Conservation (phyloP, 164 flowering plant species). For the Vitis rotundifolia region DNA sequence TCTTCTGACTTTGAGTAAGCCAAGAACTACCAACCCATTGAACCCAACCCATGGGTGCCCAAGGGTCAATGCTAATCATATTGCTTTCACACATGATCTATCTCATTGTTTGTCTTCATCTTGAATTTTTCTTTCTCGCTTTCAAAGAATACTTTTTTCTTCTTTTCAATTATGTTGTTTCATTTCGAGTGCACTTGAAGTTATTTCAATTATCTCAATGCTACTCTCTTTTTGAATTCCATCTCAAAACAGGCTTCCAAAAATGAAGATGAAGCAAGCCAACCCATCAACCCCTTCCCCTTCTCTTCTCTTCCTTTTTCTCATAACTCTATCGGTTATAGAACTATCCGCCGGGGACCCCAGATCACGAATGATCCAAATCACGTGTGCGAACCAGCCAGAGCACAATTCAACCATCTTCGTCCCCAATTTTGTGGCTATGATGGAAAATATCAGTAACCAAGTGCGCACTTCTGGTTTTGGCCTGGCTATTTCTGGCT, state of each 20-base stretch:
- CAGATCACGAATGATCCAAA: slow-evolving; percentile 48
- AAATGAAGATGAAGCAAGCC: slow-evolving; percentile 35
- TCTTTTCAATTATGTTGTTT: not conserved
- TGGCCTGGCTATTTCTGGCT: slow-evolving; percentile 56
- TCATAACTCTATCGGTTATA: slow-evolving; percentile 15
- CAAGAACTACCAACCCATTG: too few relatives aligned
- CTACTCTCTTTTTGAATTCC: too few relatives aligned
- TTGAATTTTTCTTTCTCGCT: slow-evolving; percentile 1
- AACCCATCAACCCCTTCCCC: not conserved
- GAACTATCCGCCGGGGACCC: slow-evolving; percentile 47
- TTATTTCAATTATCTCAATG: too few relatives aligned
- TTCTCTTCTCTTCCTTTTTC: slow-evolving; percentile 18
- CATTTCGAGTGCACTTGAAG: too few relatives aligned
- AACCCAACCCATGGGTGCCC: too few relatives aligned
- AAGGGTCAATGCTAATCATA: too few relatives aligned
- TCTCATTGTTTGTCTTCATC: not conserved
- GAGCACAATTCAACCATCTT: slow-evolving; percentile 60
- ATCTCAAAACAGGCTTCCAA: not conserved
- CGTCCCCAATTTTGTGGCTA: slow-evolving; percentile 66
- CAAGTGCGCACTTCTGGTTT: slow-evolving; percentile 53
- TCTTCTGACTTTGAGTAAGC: too few relatives aligned
- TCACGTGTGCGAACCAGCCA: slow-evolving; percentile 33
- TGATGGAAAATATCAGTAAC: slow-evolving; percentile 72
- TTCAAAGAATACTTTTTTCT: not conserved
- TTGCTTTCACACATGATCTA: not conserved